Conservation (phyloP, 2,329 filamentous ascomycete species). For the Tolypocladium tropicale region DNA sequence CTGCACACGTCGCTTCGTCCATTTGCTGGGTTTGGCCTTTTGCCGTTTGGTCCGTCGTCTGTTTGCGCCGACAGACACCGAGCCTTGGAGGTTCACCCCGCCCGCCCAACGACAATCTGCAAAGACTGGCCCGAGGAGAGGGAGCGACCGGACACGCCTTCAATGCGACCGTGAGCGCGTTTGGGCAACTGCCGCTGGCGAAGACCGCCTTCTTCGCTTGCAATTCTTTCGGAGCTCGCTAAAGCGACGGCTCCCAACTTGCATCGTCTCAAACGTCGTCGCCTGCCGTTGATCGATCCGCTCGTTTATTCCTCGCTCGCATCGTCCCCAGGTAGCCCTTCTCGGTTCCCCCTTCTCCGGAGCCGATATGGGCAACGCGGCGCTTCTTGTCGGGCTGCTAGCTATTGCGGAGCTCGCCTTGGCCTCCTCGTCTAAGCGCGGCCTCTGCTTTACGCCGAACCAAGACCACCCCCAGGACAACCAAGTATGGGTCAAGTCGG, state of each 20-base stretch:
- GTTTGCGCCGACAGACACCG: background rate
- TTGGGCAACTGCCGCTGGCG: background rate
- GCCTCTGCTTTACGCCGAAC: conserved; percentile 58
- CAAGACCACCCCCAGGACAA: conserved; percentile 48
- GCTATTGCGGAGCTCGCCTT: conserved; percentile 11
- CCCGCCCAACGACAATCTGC: background rate
- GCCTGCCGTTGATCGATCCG: background rate
- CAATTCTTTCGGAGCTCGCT: background rate
- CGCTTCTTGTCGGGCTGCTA: conserved; percentile 5
- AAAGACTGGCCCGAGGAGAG: background rate
- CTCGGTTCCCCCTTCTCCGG: background rate
- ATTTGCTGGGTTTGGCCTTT: background rate
- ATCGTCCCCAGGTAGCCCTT: background rate
- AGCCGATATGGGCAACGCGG: background rate
- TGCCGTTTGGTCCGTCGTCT: background rate
- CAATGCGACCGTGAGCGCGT: background rate
- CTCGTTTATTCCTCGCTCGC: background rate
- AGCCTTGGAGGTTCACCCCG: too few species aligned
- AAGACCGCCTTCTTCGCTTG: background rate
- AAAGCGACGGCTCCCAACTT: background rate
- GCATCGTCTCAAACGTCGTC: background rate
- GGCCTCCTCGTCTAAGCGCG: conserved; percentile 47
- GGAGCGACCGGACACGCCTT: background rate
- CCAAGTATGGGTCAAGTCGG: conserved; percentile 47
- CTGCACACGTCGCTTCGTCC: background rate